These are phyloP conservation scores for Oryza coarctata DNA, from an alignment of 176 grass and related monocot genomes.

Conservation along the genomic window DNA sequence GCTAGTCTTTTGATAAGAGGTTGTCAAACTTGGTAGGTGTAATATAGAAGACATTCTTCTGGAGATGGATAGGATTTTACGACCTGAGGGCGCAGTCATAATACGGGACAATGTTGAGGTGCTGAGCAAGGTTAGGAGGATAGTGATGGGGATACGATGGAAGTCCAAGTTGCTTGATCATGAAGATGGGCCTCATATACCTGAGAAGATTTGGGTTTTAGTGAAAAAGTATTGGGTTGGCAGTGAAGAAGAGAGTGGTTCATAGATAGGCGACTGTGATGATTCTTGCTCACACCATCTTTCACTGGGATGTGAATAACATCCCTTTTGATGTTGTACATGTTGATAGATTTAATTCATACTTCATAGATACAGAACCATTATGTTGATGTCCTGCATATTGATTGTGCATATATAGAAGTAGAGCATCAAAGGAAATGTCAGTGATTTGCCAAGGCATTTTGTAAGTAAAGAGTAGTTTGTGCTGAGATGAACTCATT, in stretches of 20 bases:
- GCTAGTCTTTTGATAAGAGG: background rate
- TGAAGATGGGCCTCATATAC: slow-evolving; percentile 71
- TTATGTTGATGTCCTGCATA: background rate
- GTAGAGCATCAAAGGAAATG: background rate
- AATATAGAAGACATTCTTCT: slow-evolving; percentile 72
- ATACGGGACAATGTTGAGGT: slow-evolving; percentile 66
- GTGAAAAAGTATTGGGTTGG: slow-evolving; percentile 83
- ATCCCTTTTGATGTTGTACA: slow-evolving; percentile 14
- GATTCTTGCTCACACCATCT: background rate
- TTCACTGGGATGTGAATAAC: background rate
- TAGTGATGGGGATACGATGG: slow-evolving; percentile 64
- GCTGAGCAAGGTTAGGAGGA: slow-evolving; percentile 67
- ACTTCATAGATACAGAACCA: slow-evolving; percentile 25
- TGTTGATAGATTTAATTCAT: slow-evolving; percentile 40
- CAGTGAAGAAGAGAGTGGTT: slow-evolving; percentile 34
- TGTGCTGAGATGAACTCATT: background rate
- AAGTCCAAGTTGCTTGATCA: slow-evolving; percentile 89
- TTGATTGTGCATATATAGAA: slow-evolving; percentile 34
- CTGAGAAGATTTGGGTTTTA: slow-evolving; percentile 65
- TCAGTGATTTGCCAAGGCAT: background rate
- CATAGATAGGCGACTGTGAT: slow-evolving; percentile 31
- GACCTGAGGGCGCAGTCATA: slow-evolving; percentile 78
- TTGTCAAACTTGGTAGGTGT: slow-evolving; percentile 46
- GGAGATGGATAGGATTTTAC: slow-evolving; percentile 93
- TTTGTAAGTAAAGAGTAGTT: background rate